phyloP scores from a whole-genome alignment of 345 rosid species.

The Arabis alpina region DNA sequence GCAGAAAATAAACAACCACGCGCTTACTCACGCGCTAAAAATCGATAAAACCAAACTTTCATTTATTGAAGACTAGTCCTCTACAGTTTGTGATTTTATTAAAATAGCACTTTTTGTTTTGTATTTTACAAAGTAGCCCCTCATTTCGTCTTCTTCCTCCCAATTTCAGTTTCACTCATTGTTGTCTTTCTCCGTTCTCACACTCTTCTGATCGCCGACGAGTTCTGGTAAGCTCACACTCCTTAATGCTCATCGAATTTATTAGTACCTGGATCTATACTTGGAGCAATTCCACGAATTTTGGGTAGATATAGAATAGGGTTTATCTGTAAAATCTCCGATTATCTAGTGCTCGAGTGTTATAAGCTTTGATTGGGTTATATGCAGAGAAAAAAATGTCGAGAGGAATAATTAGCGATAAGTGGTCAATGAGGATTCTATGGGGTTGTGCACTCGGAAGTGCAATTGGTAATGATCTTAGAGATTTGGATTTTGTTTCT shows the following conservation, averaged over 20 bases:
- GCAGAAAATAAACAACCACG: no score
- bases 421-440: slow-evolving; percentile 78
- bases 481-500: background rate
- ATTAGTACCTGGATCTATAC: background rate
- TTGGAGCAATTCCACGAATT: background rate
- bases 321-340: background rate
- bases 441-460: slow-evolving; percentile 80
- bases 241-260: background rate
- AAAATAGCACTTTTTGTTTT: slow-evolving; percentile 13
- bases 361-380: background rate
- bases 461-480: slow-evolving; percentile 41
- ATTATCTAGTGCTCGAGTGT: background rate
- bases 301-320: background rate
- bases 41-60: no score
- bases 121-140: slow-evolving; percentile 15
- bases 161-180: background rate
- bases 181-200: slow-evolving; percentile 13
- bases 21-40: no score
- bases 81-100: background rate
- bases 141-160: slow-evolving; percentile 8
- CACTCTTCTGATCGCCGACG: slow-evolving; percentile 16
- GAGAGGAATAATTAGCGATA: slow-evolving; percentile 68
- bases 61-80: background rate
- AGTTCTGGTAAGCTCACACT: slow-evolving; percentile 30
- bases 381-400: slow-evolving; percentile 30